Evolutionary conservation across 1,284 basidiomycete species (phyloP).

Genomic region (Rhodotorula mucilaginosa): DNA sequence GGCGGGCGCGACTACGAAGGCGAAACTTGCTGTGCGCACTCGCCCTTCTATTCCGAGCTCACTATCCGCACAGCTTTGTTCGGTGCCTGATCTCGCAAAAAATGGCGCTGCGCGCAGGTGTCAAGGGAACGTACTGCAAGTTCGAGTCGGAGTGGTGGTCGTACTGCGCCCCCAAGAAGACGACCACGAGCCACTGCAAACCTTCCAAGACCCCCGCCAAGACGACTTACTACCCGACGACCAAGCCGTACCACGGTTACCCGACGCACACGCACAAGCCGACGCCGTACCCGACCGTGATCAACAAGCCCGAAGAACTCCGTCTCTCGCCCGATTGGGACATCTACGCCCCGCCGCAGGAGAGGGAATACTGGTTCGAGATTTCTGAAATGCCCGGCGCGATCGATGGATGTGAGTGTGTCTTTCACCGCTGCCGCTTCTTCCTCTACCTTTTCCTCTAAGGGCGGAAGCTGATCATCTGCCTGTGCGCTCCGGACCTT

Average conservation of each 20-base stretch:
- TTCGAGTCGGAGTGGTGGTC: neutral
- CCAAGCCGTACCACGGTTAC: too few species aligned
- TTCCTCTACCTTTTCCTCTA: neutral
- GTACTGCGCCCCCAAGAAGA: neutral
- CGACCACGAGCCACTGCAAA: neutral
- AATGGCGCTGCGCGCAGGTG: neutral
- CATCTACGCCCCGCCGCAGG: constrained; percentile 13
- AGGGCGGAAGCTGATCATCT: neutral
- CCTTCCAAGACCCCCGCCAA: neutral
- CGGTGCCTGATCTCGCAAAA: neutral
- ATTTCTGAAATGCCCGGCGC: constrained; percentile 6
- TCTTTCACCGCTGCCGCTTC: neutral
- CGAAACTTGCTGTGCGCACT: constrained; percentile 5
- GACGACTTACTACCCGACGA: neutral
- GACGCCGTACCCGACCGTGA: constrained; percentile 4
- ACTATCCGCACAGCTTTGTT: neutral
- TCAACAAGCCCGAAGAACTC: constrained; percentile 9
- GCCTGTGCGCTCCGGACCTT: too few species aligned
- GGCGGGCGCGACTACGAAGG: neutral
- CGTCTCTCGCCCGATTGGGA: constrained; percentile 17
- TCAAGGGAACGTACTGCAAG: constrained; percentile 2
- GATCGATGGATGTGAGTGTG: constrained; percentile 24
- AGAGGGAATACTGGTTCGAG: constrained; percentile 13
- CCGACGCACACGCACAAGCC: neutral
- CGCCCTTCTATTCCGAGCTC: neutral